These are phyloP conservation scores for Luzula sylvatica DNA, from an alignment of 176 grass and related monocot species.

Conservation along the genomic window DNA sequence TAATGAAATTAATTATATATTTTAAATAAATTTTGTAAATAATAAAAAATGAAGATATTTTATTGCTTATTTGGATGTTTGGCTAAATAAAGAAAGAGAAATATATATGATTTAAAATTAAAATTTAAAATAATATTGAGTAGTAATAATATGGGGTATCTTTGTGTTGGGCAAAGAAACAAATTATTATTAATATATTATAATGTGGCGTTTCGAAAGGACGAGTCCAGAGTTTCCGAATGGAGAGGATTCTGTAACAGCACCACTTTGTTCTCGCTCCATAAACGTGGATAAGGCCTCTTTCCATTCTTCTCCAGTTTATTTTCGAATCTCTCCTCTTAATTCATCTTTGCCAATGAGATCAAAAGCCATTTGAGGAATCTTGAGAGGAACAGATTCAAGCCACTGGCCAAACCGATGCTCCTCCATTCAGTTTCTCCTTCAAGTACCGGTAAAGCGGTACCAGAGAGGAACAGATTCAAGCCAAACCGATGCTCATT, in stretches of 20 bases:
- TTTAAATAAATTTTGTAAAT: too few relatives aligned
- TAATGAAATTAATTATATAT: too few relatives aligned
- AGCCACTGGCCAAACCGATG: neutral
- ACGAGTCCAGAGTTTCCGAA: neutral
- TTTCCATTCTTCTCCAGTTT: neutral
- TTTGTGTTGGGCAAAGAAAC: too few relatives aligned
- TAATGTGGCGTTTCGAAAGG: neutral
- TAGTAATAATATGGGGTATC: too few relatives aligned
- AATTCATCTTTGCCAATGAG: too few relatives aligned
- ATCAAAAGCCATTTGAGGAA: neutral
- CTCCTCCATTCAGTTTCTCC: constrained; percentile 1
- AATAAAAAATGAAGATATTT: too few relatives aligned
- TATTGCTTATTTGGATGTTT: too few relatives aligned
- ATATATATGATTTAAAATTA: neutral
- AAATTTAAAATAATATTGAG: neutral
- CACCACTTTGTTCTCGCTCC: neutral
- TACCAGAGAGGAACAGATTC: neutral
- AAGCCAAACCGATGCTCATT: neutral
- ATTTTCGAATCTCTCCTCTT: too few relatives aligned
- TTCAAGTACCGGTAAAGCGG: neutral
- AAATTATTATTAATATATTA: neutral
- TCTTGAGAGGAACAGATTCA: neutral
- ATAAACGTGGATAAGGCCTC: neutral
- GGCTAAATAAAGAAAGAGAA: neutral
- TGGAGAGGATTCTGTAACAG: neutral